Conservation (phyloP, 2,329 filamentous ascomycete species). For the Dactylella cylindrospora region DNA sequence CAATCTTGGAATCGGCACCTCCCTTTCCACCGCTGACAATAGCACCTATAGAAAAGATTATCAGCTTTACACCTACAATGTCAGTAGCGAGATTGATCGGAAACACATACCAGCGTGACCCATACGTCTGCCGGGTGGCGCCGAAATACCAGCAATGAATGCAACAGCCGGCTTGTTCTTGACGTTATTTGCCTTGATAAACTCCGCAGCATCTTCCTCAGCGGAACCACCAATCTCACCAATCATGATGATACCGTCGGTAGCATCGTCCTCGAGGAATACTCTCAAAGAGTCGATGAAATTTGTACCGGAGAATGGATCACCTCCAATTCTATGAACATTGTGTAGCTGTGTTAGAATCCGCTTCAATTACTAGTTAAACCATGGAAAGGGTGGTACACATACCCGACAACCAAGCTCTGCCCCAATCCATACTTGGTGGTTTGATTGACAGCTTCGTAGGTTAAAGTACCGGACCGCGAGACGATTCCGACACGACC, state of each 20-base stretch:
- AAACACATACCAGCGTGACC: slow-evolving; percentile 76
- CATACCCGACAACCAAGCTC: slow-evolving; percentile 85
- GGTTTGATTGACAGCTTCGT: slow-evolving; percentile 99
- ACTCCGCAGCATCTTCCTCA: slow-evolving; percentile 97
- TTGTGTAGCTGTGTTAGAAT: background rate
- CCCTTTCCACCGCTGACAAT: slow-evolving; percentile 98
- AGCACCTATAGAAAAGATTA: slow-evolving; percentile 58
- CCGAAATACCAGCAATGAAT: slow-evolving; percentile 98
- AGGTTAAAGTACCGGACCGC: slow-evolving; percentile 95
- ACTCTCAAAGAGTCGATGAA: slow-evolving; percentile 99
- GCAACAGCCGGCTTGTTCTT: slow-evolving; percentile 93
- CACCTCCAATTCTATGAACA: slow-evolving; percentile 78
- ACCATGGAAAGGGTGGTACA: background rate
- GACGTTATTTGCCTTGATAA: slow-evolving; percentile 88
- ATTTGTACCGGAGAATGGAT: slow-evolving; percentile 98
- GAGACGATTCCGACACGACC: slow-evolving; percentile 98
- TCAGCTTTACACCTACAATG: slow-evolving; percentile 25
- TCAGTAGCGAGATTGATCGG: slow-evolving; percentile 1
- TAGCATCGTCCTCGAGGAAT: slow-evolving; percentile 93
- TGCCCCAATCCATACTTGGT: slow-evolving; percentile 95
- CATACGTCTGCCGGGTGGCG: slow-evolving; percentile 94
- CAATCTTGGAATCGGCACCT: slow-evolving; percentile 97
- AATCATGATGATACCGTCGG: slow-evolving; percentile 99
- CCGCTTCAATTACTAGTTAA: background rate
- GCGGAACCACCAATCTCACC: slow-evolving; percentile 97